Base-by-base conservation (phyloP, 345 rosid species). In the Salix exigua region DNA sequence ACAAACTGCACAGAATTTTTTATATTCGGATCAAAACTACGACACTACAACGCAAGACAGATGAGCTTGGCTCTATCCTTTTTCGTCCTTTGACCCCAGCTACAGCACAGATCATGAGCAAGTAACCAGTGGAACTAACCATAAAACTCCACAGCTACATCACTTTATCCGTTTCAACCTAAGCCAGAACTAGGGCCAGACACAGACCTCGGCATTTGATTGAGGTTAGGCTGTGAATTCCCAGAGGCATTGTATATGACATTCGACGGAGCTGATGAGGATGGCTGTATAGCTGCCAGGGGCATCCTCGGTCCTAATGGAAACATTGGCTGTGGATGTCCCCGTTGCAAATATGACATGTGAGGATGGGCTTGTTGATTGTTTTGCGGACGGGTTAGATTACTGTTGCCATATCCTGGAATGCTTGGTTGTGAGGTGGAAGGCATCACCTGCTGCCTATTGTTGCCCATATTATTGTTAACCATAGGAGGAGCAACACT, bases 261-360 rank as follows among this genome's bases (percentile, higher is more conserved):
- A 75, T 83, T 88, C 28, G 91, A 77, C 38, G 88, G 87, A 28
- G 83, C 81, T 4, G 97, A 86, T 16, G 91, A 81, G 40, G 93
- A 89, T 64, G 92, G 84, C 73, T 93, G 97, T 78, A 95, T 85
- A 1, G 96, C 88, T 7, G 89, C 71, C 4, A 88, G 81, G 38
- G 99, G 97, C 68, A 90, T 84, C 84, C 98, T 89, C 4, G 90
- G 92, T 31, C 97, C 99, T 78, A 87, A 69, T 0, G 93, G 81
- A 78, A 93, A 93, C 82, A 91, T 87, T 18, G 82, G 73, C 65
- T 84, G 97, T 14, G 42, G 67, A 63, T 76, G 80, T 8, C 78
- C 78, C 73, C 92, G 91, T 75, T 92, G 91, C 91, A 90, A 84
- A 85, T 88, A 93, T 53, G 91, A 89, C 94, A 93, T 87, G 70